Base-by-base conservation (phyloP, 805 yeast species). In the Cyberlindnera veronae region DNA sequence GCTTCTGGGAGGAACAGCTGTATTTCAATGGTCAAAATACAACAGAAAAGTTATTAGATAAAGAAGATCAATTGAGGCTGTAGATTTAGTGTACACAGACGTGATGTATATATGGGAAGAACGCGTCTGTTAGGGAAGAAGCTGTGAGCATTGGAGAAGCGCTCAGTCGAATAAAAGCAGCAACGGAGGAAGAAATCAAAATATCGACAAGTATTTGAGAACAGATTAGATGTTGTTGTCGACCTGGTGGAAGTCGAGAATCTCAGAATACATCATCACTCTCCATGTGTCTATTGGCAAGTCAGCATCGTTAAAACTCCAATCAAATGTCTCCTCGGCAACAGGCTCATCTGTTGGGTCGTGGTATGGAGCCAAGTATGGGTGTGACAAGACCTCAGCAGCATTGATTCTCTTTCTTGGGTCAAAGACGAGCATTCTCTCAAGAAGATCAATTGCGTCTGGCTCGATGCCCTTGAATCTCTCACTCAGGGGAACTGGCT, bases 261-360 rank as follows among this genome's bases (percentile, higher is more conserved):
- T 93, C 66, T 91, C 99, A 38, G 95, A 84, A 67, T 93, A 93
- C 96, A 93, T 91, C 98, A 93, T 91, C 15, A 89, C 95, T 68
- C 95, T 81, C 99, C 99, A 91, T 12, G 96, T 88, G 58, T 93
- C 98, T 14, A 93, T 93, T 3, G 98, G 97, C 54, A 91, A 73
- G 64, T 91, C 99, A 0, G 96, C 98, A 54, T 95, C 98, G 62
- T 93, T 91, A 64, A 91, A 91, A 56, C 93, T 82, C 99, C 99
- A 93, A 65, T 93, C 99, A 57, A 93, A 93, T 61, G 84, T 84
- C 51, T 84, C 86, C 35, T 81, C 87, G 22, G 98, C 96, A 5
- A 77, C 84, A 2, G 99, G 99, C 66, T 93, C 99, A 65, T 93
- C 99, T 4, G 89, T 77, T 23, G 98, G 96, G 58, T 93, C 99